Evolutionary conservation across 306 rosid genomes (phyloP).

Genomic region (Castanea mollissima): DNA sequence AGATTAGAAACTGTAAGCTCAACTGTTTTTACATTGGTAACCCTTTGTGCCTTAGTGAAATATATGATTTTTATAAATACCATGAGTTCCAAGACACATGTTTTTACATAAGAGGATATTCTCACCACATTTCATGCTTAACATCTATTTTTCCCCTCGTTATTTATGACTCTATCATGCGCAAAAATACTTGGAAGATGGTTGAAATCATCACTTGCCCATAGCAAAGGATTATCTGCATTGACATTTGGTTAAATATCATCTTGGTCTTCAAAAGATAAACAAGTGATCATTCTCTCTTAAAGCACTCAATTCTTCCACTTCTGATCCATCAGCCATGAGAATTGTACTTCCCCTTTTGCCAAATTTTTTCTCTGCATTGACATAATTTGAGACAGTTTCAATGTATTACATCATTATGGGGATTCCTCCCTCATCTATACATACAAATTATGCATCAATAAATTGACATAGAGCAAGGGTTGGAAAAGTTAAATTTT

Average conservation of each 20-base stretch:
- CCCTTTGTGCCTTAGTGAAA: neutral
- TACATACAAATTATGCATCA: slow-evolving; percentile 6
- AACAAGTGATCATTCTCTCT: slow-evolving; percentile 71
- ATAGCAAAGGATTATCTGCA: neutral
- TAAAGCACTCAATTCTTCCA: slow-evolving; percentile 60
- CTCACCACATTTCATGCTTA: neutral
- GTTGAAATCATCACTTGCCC: neutral
- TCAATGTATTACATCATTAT: neutral
- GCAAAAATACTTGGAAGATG: neutral
- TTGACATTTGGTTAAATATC: neutral
- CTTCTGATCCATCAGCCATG: slow-evolving; percentile 72
- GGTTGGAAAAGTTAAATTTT: neutral
- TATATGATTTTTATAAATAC: neutral
- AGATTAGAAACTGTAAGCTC: slow-evolving; percentile 35
- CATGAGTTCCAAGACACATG: neutral
- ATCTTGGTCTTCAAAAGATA: slow-evolving; percentile 42
- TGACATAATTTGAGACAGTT: slow-evolving; percentile 15
- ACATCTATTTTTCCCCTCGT: neutral
- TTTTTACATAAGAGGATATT: neutral
- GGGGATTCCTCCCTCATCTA: slow-evolving; percentile 10
- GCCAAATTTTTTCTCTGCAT: slow-evolving; percentile 70
- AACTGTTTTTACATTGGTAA: neutral
- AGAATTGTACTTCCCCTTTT: slow-evolving; percentile 62
- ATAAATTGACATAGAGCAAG: neutral
- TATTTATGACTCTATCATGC: neutral